Conservation (phyloP, 2,329 filamentous ascomycete genomes). For the Dothistroma pini region DNA sequence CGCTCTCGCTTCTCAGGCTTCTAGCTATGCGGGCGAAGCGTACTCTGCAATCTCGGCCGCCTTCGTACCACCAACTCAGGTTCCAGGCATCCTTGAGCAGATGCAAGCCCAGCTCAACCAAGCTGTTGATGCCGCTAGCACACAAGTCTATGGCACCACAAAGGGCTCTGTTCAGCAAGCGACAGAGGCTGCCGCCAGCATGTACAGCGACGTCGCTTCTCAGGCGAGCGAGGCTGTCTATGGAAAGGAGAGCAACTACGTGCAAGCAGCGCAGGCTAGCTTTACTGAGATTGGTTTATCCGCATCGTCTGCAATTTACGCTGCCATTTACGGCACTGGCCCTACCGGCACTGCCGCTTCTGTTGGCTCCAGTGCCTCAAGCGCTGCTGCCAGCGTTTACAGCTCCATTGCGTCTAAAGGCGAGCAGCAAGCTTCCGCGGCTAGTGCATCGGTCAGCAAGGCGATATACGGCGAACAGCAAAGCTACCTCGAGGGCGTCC, state of each 20-base stretch:
- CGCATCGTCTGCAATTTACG: constrained; percentile 54
- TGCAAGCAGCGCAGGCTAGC: constrained; percentile 51
- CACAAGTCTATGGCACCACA: constrained; percentile 55
- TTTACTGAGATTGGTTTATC: constrained; percentile 54
- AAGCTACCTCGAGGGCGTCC: constrained; percentile 47
- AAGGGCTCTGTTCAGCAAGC: constrained; percentile 54
- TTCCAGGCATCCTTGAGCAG: constrained; percentile 57
- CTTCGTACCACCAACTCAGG: constrained; percentile 55
- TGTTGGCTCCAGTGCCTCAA: constrained; percentile 34
- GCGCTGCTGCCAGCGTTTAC: constrained; percentile 43
- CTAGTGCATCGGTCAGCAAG: constrained; percentile 43
- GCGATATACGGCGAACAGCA: constrained; percentile 52
- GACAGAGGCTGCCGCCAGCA: constrained; percentile 51
- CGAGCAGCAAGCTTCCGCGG: constrained; percentile 44
- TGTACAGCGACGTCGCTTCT: constrained; percentile 41
- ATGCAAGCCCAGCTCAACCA: constrained; percentile 55
- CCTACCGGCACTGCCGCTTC: constrained; percentile 48
- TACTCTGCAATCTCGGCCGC: constrained; percentile 48
- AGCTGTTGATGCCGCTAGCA: constrained; percentile 57
- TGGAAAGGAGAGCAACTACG: constrained; percentile 51
- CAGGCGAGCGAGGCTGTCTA: constrained; percentile 54
- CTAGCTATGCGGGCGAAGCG: constrained; percentile 49
- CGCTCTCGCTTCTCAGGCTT: constrained; percentile 51
- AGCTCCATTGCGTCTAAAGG: constrained; percentile 46
- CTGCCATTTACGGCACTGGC: constrained; percentile 54